Conservation (phyloP, 805 yeast species). For the Cyberlindnera mycetangii region DNA sequence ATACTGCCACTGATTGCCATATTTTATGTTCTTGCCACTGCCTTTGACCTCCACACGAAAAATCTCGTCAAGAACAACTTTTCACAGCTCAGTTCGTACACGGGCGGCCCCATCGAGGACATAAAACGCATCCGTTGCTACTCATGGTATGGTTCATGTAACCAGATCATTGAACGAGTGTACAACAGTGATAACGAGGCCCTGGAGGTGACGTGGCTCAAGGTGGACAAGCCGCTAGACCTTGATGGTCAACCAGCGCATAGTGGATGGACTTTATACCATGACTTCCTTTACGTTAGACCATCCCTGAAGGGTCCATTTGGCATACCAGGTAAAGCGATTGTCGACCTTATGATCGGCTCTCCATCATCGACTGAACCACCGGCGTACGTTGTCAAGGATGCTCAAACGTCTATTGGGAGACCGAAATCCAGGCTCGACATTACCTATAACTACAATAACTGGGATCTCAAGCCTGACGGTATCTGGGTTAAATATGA, state of each 20-base stretch:
- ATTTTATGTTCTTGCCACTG: constrained; percentile 13
- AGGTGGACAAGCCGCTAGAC: constrained; percentile 26
- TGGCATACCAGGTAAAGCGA: constrained; percentile 27
- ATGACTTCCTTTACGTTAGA: constrained; percentile 30
- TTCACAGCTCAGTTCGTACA: constrained; percentile 21
- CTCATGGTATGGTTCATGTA: constrained; percentile 30
- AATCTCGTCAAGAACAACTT: constrained; percentile 22
- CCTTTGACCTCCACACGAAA: constrained; percentile 22
- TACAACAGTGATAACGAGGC: constrained; percentile 1
- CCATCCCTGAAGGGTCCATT: constrained; percentile 10
- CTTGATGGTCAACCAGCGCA: constrained; percentile 19
- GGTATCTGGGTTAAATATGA: constrained; percentile 62
- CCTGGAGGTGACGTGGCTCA: constrained; percentile 24
- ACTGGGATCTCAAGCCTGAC: constrained; percentile 44
- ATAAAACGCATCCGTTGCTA: constrained; percentile 30
- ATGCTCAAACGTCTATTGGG: constrained; percentile 31
- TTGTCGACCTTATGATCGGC: constrained; percentile 45
- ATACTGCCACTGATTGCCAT: constrained; percentile 17
- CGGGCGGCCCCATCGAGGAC: constrained; percentile 32
- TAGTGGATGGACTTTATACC: constrained; percentile 20
- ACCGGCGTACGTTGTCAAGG: constrained; percentile 36
- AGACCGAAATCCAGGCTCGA: constrained; percentile 28
- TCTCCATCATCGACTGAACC: constrained; percentile 31
- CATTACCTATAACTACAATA: constrained; percentile 19
- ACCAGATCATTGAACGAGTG: constrained; percentile 22